These are phyloP conservation scores for Collybiopsis confluens DNA, from an alignment of 768 basidiomycete genomes.

Conservation along the genomic window DNA sequence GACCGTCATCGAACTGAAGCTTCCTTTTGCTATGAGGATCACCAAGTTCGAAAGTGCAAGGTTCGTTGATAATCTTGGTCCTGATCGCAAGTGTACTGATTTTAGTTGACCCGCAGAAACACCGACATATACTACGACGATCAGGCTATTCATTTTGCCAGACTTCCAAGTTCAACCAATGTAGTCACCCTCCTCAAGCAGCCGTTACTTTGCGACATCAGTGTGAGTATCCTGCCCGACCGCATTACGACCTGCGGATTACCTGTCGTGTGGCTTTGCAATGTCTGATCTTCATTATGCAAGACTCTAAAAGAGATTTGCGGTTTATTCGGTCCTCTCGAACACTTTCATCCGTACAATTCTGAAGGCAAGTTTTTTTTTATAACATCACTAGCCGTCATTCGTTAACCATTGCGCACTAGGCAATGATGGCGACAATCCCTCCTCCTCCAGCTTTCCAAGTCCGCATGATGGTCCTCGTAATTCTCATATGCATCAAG, in stretches of 20 bases:
- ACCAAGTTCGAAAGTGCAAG: constrained; percentile 49
- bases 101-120: constrained; percentile 20
- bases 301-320: constrained; percentile 52
- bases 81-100: not conserved
- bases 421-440: not conserved
- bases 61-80: constrained; percentile 26
- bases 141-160: constrained; percentile 45
- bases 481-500: constrained; percentile 48
- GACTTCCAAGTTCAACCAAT: constrained; percentile 18
- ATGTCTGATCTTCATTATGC: not conserved
- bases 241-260: not conserved
- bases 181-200: constrained; percentile 40
- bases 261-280: not conserved
- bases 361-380: constrained; percentile 13
- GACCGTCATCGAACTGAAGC: constrained; percentile 36
- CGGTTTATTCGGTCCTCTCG: constrained; percentile 61
- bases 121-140: constrained; percentile 50
- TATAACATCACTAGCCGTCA: not conserved
- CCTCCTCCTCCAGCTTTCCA: constrained; percentile 24
- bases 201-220: constrained; percentile 56
- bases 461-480: constrained; percentile 57
- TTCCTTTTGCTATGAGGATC: constrained; percentile 59
- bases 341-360: constrained; percentile 42
- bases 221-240: constrained; percentile 32
- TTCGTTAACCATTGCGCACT: not conserved